Base-by-base conservation (phyloP, 352 stramenopile species). In the Globisporangium mamillatum region DNA sequence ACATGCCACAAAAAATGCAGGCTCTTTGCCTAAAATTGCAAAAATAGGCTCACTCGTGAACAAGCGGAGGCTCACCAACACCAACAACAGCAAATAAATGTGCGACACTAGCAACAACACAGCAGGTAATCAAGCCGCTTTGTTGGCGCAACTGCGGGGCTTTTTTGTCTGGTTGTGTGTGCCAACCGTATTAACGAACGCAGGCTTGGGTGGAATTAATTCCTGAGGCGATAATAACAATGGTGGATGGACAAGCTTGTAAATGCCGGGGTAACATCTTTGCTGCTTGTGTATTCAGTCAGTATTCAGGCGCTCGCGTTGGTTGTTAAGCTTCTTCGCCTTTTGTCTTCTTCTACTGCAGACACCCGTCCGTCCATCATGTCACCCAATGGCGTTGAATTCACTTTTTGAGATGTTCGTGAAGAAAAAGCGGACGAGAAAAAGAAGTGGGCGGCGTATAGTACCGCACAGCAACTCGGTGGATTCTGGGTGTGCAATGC, bases 361-460 rank as follows among this genome's bases (percentile, higher is more conserved):
- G 4, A 20, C 18, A 18, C 5, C 44, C 18, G 44, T 4, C 44
- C 6, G 44, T 24, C 44, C 44, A 3, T 52, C 44, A 18, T 38
- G 32, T 7, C 32, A 24, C 38, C 4, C 38, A 18, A 44, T 12
- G 36, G 36, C 14, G 41, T 50, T 16, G 16, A 50, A 18, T 24
- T 52, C 44, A 52, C 44, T 52, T 24, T 22, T 46, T 38, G 32
- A 38, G 38, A 12, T 52, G 6, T 24, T 52, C 44, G 10, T 3
- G 44, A 52, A 52, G 44, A 52, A 52, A 50, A 52, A 52, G 44
- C 24, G 44, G 44, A 52, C 44, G 44, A 24, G 44, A 52, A 52
- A 7, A 52, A 52, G 44, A 52, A 38, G 32, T 12, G 32, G 44
- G n/a, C 4, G 44, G 18, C 44, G 18, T 4, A 6, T 12, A 16